phyloP scores from a whole-genome alignment of 139 green algal species.

The Spirogloea muscicola region DNA sequence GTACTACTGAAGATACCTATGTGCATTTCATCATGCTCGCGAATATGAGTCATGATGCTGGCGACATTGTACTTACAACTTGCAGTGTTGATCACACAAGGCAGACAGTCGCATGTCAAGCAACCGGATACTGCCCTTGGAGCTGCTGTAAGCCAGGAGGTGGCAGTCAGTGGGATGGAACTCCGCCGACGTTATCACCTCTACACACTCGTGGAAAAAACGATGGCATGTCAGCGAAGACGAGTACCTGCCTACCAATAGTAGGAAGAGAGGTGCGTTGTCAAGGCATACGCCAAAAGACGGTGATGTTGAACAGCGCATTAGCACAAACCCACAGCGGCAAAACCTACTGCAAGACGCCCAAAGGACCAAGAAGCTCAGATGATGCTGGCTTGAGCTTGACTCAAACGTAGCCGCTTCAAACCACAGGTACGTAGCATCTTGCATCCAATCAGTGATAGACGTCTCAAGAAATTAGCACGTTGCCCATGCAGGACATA shows the following conservation, averaged over 20 bases:
- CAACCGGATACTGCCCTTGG: conserved; percentile 91
- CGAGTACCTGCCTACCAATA: too few relatives aligned
- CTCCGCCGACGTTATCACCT: conserved; percentile 95
- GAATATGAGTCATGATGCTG: too few relatives aligned
- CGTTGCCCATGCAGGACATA: too few relatives aligned
- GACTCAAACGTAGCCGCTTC: background rate
- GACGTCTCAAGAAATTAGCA: background rate
- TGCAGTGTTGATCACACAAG: conserved; percentile 81
- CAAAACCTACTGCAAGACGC: background rate
- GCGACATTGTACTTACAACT: too few relatives aligned
- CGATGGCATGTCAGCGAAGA: too few relatives aligned
- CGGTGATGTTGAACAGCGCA: too few relatives aligned
- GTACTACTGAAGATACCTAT: background rate
- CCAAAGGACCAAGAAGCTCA: background rate
- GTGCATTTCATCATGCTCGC: background rate
- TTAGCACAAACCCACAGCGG: background rate
- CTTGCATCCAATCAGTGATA: background rate
- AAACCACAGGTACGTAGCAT: background rate
- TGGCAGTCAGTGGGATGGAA: conserved; percentile 90
- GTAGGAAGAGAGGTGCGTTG: too few relatives aligned
- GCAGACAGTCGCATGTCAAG: conserved; percentile 85
- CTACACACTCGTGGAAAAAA: conserved; percentile 16
- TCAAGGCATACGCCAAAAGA: too few relatives aligned
- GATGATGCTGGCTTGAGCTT: background rate
- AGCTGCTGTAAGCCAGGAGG: conserved; percentile 87